Base-by-base conservation (phyloP, 1,139 yeast genomes). In the Arxiozyma telluris region DNA sequence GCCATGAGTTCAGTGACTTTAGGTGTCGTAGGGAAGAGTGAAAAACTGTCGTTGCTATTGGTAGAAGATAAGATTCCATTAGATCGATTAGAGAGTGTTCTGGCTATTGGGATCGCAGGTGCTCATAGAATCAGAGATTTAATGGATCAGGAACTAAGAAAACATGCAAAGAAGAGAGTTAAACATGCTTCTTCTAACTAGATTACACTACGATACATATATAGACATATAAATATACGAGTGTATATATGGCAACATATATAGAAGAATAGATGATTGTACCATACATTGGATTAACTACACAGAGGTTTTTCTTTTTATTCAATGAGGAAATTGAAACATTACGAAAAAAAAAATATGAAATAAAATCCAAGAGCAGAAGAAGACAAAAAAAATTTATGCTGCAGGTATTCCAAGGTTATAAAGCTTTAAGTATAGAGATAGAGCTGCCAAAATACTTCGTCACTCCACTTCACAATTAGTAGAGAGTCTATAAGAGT, bases 21-120 rank as follows among this genome's bases (percentile, higher is more conserved):
- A 41, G 98, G 95, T 11, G 84, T 87, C 3, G 80, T 91, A 49
- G 98, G 98, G 2, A 81, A 81, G 60, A 77, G 86, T 54, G 95
- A 87, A 61, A 87, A 88, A 68, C 73, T 89, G 56, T 85, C 93
- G 3, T 71, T 89, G 66, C 72, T 91, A 52, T 70, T 83, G 61
- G 75, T 88, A 58, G 98, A 93, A 65, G 90, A 88, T 65, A 86
- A 86, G 66, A 78, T 93, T 71, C 94, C 96, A 0, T 71, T 91
- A 61, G 98, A 91, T 65, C 77, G 81, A 55, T 71, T 93, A 57
- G 96, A 88, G 63, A 74, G 82, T 23, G 83, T 89, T 6, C 72
- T 93, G 63, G 87, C 88, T n/a, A 78, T 90, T 52, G 96, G 94
- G 1, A 81, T 91, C 51, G 87, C 91, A n/a, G 98, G 98, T 8